Conservation (phyloP, 345 rosid species). For the Acer campestre region DNA sequence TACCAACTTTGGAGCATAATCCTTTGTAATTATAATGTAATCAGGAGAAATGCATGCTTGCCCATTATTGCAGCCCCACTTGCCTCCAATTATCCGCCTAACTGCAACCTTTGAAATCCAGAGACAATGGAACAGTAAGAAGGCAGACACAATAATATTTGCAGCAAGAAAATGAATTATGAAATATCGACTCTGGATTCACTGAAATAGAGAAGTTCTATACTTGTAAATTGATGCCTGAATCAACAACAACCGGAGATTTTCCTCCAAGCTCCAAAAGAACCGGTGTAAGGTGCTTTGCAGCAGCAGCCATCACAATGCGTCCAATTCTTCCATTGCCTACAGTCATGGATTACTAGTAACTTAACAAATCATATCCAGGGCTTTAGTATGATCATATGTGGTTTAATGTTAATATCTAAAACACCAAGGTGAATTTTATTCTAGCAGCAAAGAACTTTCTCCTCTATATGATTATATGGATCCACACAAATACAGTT, state of each 20-base stretch:
- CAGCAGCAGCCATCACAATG: conserved; percentile 92
- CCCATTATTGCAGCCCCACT: conserved; percentile 93
- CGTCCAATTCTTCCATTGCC: conserved; percentile 81
- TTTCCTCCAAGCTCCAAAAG: conserved; percentile 96
- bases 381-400: not conserved
- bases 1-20: conserved; percentile 75
- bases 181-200: not conserved
- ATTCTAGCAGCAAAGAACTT: conserved; percentile 2
- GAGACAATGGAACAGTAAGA: conserved; percentile 16
- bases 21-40: conserved; percentile 76
- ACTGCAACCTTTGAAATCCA: conserved; percentile 58
- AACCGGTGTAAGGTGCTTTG: conserved; percentile 95
- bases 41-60: conserved; percentile 94
- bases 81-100: conserved; percentile 80
- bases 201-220: not conserved
- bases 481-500: not conserved
- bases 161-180: conserved; percentile 10
- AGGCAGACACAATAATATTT: not conserved
- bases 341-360: conserved; percentile 30
- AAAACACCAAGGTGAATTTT: conserved; percentile 15
- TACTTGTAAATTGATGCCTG: conserved; percentile 69
- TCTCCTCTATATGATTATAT: not conserved
- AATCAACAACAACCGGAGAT: conserved; percentile 82
- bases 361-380: not conserved
- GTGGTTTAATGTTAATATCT: conserved; percentile 4